Evolutionary conservation across 306 rosid species (phyloP).

Genomic region (Prunus padus): DNA sequence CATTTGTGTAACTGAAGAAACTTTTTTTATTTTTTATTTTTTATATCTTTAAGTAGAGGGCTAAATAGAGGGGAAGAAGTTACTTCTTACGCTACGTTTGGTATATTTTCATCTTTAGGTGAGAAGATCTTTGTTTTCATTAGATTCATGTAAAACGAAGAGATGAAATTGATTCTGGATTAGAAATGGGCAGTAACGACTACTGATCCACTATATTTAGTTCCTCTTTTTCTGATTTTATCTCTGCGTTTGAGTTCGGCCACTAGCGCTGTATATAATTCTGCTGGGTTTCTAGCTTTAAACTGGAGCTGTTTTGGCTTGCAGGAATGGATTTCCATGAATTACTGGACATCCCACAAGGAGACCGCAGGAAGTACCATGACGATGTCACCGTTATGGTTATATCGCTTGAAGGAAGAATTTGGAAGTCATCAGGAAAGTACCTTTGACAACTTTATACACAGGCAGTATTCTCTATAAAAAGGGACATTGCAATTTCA

Average conservation of each 20-base stretch:
- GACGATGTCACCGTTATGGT: conserved; percentile 99
- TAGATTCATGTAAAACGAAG: too few species aligned
- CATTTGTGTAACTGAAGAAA: too few species aligned
- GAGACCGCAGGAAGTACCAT: conserved; percentile 94
- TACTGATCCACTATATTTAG: not conserved
- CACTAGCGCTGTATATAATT: not conserved
- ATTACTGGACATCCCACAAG: conserved; percentile 94
- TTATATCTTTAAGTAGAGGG: not conserved
- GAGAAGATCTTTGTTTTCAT: too few species aligned
- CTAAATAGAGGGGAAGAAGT: not conserved
- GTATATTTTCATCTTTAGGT: too few species aligned
- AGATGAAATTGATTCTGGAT: not conserved
- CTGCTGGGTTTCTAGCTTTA: not conserved
- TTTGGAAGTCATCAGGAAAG: conserved; percentile 98
- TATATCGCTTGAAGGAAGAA: conserved; percentile 98
- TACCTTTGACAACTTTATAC: conserved; percentile 54
- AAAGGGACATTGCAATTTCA: conserved; percentile 22
- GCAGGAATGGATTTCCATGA: conserved; percentile 98
- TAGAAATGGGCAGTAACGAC: not conserved
- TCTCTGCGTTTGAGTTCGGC: not conserved
- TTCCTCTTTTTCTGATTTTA: not conserved
- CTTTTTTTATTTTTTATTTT: too few species aligned
- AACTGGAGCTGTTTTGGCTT: conserved; percentile 18
- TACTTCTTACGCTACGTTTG: not conserved
- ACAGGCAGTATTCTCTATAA: conserved; percentile 27